A percentile compares a stretch with the other conserved stretches of the same genome.
Evolutionary conservation across 176 grass and related monocot species (phyloP).

Genomic region (Oryza coarctata): DNA sequence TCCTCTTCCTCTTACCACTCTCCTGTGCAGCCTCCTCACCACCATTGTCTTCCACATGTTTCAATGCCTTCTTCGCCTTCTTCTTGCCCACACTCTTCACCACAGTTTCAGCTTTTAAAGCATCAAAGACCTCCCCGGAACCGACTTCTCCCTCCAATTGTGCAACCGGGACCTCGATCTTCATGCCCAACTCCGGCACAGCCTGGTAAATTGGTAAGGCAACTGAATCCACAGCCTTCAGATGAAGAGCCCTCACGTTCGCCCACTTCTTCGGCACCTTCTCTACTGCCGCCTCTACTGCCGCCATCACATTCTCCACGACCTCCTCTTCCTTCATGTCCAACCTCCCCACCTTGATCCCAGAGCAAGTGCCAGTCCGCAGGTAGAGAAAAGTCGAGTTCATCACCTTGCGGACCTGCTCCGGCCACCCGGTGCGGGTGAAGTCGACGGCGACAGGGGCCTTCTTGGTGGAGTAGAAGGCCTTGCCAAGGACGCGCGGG

Average conservation of each 20-base stretch:
- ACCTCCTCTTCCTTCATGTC: constrained; percentile 67
- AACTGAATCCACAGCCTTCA: constrained; percentile 63
- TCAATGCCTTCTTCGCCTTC: constrained; percentile 12
- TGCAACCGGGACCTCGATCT: constrained; percentile 51
- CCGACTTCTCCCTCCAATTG: constrained; percentile 16
- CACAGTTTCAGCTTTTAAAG: not conserved
- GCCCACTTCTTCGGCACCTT: constrained; percentile 82
- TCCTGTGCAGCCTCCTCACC: not conserved
- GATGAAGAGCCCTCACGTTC: constrained; percentile 65
- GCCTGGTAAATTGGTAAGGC: constrained; percentile 75
- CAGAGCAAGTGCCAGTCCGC: constrained; percentile 58
- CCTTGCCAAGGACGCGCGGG: constrained; percentile 75
- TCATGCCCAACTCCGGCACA: constrained; percentile 66
- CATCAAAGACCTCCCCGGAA: constrained; percentile 34
- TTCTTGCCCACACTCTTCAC: not conserved
- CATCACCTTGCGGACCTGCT: constrained; percentile 63
- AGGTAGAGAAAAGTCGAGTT: constrained; percentile 65
- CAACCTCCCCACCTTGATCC: constrained; percentile 72
- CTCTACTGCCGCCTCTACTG: constrained; percentile 45
- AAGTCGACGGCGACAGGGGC: constrained; percentile 57
- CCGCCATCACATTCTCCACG: constrained; percentile 61
- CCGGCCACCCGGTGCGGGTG: constrained; percentile 62
- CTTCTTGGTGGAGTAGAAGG: constrained; percentile 85
- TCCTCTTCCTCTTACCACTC: constrained; percentile 43
- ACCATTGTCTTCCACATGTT: not conserved